Conservation (phyloP, 768 basidiomycete genomes). For the Boletus vinaceobasis region DNA sequence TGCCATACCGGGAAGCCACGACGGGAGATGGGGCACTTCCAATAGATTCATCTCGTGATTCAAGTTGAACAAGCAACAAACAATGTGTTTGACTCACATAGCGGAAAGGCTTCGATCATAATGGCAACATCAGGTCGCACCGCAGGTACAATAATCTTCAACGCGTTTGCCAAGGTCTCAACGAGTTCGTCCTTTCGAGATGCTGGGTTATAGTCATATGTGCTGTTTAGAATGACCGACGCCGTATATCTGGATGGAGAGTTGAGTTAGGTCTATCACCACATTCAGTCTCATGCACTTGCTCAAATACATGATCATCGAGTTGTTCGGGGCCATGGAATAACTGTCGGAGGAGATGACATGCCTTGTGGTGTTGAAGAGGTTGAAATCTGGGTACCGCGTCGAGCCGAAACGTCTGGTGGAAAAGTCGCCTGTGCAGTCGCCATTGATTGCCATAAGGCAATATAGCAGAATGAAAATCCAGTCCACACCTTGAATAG, state of each 20-base stretch:
- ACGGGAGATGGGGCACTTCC: constrained; percentile 2
- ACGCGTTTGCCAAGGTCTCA: background rate
- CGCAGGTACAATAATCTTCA: background rate
- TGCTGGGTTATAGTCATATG: constrained; percentile 15
- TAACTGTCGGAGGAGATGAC: constrained; percentile 31
- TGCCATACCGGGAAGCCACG: constrained; percentile 16
- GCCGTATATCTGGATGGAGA: constrained; percentile 6
- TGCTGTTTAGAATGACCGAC: constrained; percentile 13
- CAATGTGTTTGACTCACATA: constrained; percentile 1
- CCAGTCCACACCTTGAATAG: constrained; percentile 14
- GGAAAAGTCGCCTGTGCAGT: constrained; percentile 20
- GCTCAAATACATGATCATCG: constrained; percentile 33
- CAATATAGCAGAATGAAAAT: constrained; percentile 9
- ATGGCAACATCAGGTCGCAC: background rate
- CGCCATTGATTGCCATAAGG: constrained; percentile 25
- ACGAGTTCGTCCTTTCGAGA: constrained; percentile 7
- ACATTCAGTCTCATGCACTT: background rate
- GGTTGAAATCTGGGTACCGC: constrained; percentile 24
- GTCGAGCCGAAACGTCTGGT: constrained; percentile 12
- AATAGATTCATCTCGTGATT: background rate
- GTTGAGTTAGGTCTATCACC: background rate
- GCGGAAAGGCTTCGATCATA: background rate
- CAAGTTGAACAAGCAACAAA: background rate
- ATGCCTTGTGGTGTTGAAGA: constrained; percentile 25
- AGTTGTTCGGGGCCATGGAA: constrained; percentile 32